These are phyloP conservation scores for Pseudogymnoascus destructans DNA, from an alignment of 2,329 filamentous ascomycete genomes.

Conservation along the genomic window DNA sequence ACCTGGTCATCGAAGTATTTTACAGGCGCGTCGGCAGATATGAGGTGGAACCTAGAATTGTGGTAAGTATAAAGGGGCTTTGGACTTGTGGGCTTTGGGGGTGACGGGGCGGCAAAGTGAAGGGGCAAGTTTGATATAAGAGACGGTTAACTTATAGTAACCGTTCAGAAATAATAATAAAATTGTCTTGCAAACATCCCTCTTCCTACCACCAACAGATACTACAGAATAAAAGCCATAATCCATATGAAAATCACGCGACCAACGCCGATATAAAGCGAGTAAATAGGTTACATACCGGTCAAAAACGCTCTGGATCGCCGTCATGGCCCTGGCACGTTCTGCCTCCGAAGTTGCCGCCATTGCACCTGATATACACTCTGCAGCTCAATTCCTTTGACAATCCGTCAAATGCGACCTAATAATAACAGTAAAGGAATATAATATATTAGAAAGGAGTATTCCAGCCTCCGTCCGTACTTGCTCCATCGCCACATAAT, in stretches of 20 bases:
- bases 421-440: background rate
- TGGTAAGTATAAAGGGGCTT: background rate
- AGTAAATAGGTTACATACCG: constrained; percentile 14
- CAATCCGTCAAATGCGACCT: background rate
- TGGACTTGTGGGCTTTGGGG: background rate
- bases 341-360: constrained; percentile 9
- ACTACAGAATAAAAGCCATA: background rate
- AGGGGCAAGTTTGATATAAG: background rate
- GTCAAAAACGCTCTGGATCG: constrained; percentile 22
- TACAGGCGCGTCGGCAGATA: constrained; percentile 8
- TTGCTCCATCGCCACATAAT: background rate
- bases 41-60: constrained; percentile 15
- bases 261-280: background rate
- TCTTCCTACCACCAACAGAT: background rate
- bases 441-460: background rate
- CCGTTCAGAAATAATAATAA: background rate
- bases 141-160: background rate
- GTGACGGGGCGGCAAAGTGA: background rate
- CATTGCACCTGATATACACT: background rate
- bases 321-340: constrained; percentile 17
- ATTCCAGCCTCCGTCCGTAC: background rate
- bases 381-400: background rate
- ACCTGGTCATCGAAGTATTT: constrained; percentile 17
- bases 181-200: background rate
- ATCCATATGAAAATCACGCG: background rate